Evolutionary conservation across 2,329 filamentous ascomycete species (phyloP).

Genomic region (Elsinoe fawcettii): DNA sequence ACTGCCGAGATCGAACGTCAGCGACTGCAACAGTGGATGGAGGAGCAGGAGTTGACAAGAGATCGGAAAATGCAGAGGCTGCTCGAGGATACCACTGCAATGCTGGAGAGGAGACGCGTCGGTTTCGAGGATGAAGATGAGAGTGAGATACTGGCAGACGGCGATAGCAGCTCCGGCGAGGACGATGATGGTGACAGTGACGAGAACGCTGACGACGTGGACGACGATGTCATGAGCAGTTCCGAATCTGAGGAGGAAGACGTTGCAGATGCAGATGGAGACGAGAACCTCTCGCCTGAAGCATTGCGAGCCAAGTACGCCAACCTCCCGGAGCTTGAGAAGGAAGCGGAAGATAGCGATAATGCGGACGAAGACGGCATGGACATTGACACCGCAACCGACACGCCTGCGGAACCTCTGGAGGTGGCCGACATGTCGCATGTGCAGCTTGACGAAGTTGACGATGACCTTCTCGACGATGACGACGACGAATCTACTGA

Average conservation of each 20-base stretch:
- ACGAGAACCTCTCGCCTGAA: conserved; percentile 61
- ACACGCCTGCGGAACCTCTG: conserved; percentile 2
- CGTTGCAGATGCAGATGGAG: conserved; percentile 44
- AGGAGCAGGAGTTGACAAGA: conserved; percentile 49
- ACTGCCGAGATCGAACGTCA: conserved; percentile 50
- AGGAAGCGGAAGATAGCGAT: conserved; percentile 20
- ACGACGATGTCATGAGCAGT: conserved; percentile 51
- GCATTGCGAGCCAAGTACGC: conserved; percentile 63
- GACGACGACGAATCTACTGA: conserved; percentile 34
- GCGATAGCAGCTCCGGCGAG: conserved; percentile 28
- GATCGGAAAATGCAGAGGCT: conserved; percentile 64
- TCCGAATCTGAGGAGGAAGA: conserved; percentile 54
- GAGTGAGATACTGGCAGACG: conserved; percentile 18
- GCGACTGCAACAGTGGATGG: conserved; percentile 51
- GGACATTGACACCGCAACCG: conserved; percentile 3
- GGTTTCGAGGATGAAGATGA: conserved; percentile 26
- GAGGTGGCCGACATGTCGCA: conserved; percentile 26
- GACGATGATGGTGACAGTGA: conserved; percentile 24
- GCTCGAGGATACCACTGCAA: conserved; percentile 62
- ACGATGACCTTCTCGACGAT: conserved; percentile 32
- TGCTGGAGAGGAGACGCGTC: conserved; percentile 53
- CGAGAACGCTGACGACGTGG: conserved; percentile 33
- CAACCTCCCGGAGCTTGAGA: conserved; percentile 46
- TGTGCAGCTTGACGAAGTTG: conserved; percentile 33
- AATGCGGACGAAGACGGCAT: conserved; percentile 17